These are phyloP conservation scores for Posidonia oceanica DNA, from an alignment of 116 monocot species.

Conservation along the genomic window DNA sequence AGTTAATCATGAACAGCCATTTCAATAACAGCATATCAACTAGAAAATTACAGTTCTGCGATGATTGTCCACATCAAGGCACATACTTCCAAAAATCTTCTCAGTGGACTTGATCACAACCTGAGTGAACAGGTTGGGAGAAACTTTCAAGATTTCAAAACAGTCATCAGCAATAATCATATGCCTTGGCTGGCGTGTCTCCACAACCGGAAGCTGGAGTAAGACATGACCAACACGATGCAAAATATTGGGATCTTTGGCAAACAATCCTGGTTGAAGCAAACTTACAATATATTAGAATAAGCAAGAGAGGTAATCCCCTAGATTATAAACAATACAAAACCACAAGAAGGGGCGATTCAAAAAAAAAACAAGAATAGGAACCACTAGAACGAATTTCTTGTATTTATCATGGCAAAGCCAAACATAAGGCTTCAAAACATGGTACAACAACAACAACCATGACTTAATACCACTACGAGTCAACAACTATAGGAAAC, in stretches of 20 bases:
- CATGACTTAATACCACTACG: no score
- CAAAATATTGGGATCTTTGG: constrained; percentile 67
- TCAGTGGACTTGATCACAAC: constrained; percentile 69
- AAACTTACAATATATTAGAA: constrained; percentile 1
- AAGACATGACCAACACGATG: constrained; percentile 73
- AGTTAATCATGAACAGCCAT: background rate
- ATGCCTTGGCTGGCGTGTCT: constrained; percentile 44
- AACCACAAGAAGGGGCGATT: background rate
- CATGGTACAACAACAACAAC: no score
- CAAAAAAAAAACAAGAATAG: background rate
- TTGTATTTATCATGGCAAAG: no score
- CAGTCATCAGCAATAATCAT: constrained; percentile 87
- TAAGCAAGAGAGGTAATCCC: background rate
- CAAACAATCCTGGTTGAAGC: constrained; percentile 59
- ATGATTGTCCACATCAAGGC: background rate
- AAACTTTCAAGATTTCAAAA: constrained; percentile 53
- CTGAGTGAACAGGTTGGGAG: constrained; percentile 36
- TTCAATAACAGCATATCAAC: background rate
- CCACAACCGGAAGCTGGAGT: constrained; percentile 62
- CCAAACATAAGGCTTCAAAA: no score
- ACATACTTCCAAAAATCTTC: constrained; percentile 89
- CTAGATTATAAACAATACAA: background rate
- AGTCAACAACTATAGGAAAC: no score
- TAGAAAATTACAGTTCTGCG: background rate
- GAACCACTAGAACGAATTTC: no score